These are phyloP conservation scores for Tylopilus sp. DNA, from an alignment of 768 basidiomycete species.

Conservation along the genomic window DNA sequence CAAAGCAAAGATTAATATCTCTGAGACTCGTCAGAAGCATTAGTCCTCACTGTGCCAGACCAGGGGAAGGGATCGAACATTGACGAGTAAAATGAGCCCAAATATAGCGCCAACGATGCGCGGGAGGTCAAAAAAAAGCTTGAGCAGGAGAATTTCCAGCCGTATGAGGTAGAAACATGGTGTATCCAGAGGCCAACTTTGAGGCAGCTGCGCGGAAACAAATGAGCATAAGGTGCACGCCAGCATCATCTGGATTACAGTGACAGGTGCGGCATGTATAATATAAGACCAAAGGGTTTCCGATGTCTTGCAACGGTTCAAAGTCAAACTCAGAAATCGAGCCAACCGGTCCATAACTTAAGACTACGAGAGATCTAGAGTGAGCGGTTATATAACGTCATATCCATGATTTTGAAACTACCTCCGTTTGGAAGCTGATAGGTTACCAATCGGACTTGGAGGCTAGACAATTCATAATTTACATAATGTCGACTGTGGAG, in stretches of 20 bases:
- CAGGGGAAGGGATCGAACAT: constrained; percentile 11
- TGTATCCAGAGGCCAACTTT: neutral
- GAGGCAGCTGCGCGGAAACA: neutral
- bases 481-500: no score
- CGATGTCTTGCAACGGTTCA: no score
- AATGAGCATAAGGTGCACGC: constrained; percentile 6
- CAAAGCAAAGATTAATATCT: neutral
- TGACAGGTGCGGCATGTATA: neutral
- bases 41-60: constrained; percentile 13
- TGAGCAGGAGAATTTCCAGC: neutral
- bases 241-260: neutral
- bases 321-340: neutral
- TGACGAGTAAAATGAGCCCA: constrained; percentile 10
- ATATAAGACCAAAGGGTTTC: no score
- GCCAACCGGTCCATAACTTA: neutral
- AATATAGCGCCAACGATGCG: neutral
- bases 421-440: no score
- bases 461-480: no score
- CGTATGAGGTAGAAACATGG: neutral
- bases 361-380: no score
- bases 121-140: neutral
- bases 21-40: no score
- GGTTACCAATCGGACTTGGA: no score
- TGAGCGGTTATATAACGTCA: neutral
- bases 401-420: neutral